Evolutionary conservation across 129 eudicot genomes (phyloP).

Genomic region (Calendula officinalis): DNA sequence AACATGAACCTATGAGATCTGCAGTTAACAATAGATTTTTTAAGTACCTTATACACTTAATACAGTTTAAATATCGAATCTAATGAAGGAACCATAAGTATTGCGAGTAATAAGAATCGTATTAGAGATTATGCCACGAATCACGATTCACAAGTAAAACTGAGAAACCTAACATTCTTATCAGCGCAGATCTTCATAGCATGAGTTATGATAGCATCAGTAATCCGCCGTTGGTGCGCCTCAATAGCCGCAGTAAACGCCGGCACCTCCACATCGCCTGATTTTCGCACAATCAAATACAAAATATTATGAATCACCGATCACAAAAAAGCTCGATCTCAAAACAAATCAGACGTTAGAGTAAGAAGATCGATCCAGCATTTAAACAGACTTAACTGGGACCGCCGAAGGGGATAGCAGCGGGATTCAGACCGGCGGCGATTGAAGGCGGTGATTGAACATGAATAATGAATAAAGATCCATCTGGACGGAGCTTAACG

Average conservation of each 20-base stretch:
- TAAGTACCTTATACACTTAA: background rate
- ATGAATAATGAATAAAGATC: constrained; percentile 51
- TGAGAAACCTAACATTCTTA: constrained; percentile 45
- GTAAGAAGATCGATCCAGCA: background rate
- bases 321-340: background rate
- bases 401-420: constrained; percentile 83
- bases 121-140: background rate
- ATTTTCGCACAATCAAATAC: background rate
- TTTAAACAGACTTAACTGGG: constrained; percentile 53
- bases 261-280: constrained; percentile 77
- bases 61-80: background rate
- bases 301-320: background rate
- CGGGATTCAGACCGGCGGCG: constrained; percentile 68
- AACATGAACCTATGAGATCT: background rate
- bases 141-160: background rate
- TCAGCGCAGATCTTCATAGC: constrained; percentile 61
- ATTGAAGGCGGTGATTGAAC: constrained; percentile 70
- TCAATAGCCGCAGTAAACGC: constrained; percentile 80
- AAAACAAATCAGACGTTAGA: background rate
- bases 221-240: constrained; percentile 65
- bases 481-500: constrained; percentile 52
- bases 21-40: background rate
- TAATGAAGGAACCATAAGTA: background rate
- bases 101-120: background rate
- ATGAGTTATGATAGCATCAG: constrained; percentile 57